phyloP scores from a whole-genome alignment of 805 yeast species.

The Starmerella cellae region DNA sequence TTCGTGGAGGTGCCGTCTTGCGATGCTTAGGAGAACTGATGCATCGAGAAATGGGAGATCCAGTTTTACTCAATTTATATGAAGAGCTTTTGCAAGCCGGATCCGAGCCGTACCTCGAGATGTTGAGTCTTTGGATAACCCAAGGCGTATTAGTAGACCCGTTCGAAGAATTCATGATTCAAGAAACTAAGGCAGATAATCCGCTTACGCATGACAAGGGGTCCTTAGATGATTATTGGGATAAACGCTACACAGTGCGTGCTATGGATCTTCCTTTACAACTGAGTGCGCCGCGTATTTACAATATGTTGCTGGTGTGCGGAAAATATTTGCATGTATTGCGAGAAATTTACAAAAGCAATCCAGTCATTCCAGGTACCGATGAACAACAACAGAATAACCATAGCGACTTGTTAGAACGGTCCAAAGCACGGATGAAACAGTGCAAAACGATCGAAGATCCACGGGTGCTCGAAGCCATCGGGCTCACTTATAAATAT shows the following conservation, averaged over 20 bases:
- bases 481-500: constrained; percentile 48
- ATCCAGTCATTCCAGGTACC: not conserved
- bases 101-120: constrained; percentile 47
- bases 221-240: constrained; percentile 32
- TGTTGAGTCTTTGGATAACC: constrained; percentile 69
- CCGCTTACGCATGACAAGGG: not conserved
- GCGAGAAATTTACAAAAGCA: not conserved
- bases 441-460: constrained; percentile 29
- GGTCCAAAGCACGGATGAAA: not conserved
- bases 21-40: constrained; percentile 47
- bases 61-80: constrained; percentile 40
- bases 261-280: constrained; percentile 63
- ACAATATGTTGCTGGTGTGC: constrained; percentile 56
- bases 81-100: constrained; percentile 41
- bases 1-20: constrained; percentile 66
- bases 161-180: constrained; percentile 67
- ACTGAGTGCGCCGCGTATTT: constrained; percentile 40
- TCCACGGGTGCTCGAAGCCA: constrained; percentile 39
- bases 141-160: constrained; percentile 67
- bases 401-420: not conserved
- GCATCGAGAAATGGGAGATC: constrained; percentile 52
- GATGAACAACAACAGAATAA: not conserved
- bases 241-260: constrained; percentile 50
- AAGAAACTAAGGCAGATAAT: constrained; percentile 13
- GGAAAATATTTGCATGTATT: constrained; percentile 52